Conservation (phyloP, 352 stramenopile species). For the Elongisporangium anandrum region DNA sequence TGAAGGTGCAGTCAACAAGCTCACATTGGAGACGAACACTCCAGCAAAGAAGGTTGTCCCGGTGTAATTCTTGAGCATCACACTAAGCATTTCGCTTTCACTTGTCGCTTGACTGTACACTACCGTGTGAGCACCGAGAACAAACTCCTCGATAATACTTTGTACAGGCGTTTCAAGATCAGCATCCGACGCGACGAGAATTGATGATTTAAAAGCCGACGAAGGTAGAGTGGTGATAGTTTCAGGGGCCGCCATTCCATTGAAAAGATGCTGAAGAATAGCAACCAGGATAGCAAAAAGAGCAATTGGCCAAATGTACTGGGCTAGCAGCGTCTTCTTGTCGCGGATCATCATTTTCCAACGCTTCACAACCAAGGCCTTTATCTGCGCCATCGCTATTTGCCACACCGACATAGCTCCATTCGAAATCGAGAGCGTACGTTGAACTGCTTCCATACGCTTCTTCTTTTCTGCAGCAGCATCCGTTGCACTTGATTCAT, state of each 20-base stretch:
- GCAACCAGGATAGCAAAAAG: slow-evolving; percentile 56
- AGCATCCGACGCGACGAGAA: slow-evolving; percentile 37
- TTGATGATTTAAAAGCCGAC: slow-evolving; percentile 26
- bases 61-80: slow-evolving; percentile 27
- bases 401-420: slow-evolving; percentile 9
- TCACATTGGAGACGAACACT: slow-evolving; percentile 44
- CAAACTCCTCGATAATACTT: slow-evolving; percentile 14
- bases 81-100: slow-evolving; percentile 28
- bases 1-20: slow-evolving; percentile 12
- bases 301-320: slow-evolving; percentile 68
- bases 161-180: slow-evolving; percentile 16
- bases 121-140: background rate
- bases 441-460: background rate
- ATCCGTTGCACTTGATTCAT: slow-evolving; percentile 2
- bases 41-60: slow-evolving; percentile 50
- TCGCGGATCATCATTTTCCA: slow-evolving; percentile 49
- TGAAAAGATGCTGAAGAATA: slow-evolving; percentile 30
- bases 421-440: slow-evolving; percentile 1
- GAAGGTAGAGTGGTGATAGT: slow-evolving; percentile 40
- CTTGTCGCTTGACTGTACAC: slow-evolving; percentile 14
- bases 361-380: slow-evolving; percentile 50
- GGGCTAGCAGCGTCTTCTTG: slow-evolving; percentile 53
- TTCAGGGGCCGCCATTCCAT: slow-evolving; percentile 22
- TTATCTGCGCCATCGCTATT: slow-evolving; percentile 37
- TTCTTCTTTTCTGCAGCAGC: slow-evolving; percentile 9